phyloP scores from a whole-genome alignment of 352 stramenopile species.

The Phytophthora hibernalis region DNA sequence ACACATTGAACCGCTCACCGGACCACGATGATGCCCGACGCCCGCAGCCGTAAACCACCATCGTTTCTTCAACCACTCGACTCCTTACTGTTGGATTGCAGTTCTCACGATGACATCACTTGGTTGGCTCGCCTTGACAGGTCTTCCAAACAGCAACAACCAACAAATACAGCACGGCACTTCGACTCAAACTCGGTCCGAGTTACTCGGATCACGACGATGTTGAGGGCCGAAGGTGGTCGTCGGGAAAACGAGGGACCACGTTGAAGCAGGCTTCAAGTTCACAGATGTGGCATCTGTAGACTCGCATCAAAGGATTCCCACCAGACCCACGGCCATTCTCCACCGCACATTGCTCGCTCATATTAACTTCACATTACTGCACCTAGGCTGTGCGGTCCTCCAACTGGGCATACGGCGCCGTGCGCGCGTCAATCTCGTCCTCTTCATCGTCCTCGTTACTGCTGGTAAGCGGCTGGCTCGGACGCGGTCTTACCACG shows the following conservation, averaged over 20 bases:
- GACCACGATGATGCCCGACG: conserved; percentile 8
- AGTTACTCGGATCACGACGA: conserved; percentile 10
- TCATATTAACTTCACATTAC: conserved; percentile 34
- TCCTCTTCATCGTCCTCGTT: conserved; percentile 24
- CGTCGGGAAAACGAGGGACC: conserved; percentile 11
- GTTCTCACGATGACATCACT: too few species aligned
- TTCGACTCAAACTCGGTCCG: not conserved
- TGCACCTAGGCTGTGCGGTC: conserved; percentile 22
- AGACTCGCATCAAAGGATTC: conserved; percentile 5
- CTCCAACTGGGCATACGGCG: conserved; percentile 28
- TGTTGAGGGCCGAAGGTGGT: not conserved
- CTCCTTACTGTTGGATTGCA: too few species aligned
- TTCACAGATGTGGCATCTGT: not conserved
- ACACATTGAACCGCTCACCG: conserved; percentile 3
- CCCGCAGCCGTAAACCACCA: conserved; percentile 17
- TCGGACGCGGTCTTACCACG: conserved; percentile 24
- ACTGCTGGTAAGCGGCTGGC: conserved; percentile 13
- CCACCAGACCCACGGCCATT: not conserved
- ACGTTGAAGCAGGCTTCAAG: conserved; percentile 31
- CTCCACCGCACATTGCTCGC: conserved; percentile 17
- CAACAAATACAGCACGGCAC: too few species aligned
- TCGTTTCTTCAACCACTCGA: conserved; percentile 16
- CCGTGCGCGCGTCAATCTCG: conserved; percentile 19
- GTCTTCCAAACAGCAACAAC: too few species aligned
- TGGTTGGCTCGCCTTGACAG: too few species aligned